These are phyloP conservation scores for Mycena rosella DNA, from an alignment of 768 basidiomycete genomes.

Conservation along the genomic window DNA sequence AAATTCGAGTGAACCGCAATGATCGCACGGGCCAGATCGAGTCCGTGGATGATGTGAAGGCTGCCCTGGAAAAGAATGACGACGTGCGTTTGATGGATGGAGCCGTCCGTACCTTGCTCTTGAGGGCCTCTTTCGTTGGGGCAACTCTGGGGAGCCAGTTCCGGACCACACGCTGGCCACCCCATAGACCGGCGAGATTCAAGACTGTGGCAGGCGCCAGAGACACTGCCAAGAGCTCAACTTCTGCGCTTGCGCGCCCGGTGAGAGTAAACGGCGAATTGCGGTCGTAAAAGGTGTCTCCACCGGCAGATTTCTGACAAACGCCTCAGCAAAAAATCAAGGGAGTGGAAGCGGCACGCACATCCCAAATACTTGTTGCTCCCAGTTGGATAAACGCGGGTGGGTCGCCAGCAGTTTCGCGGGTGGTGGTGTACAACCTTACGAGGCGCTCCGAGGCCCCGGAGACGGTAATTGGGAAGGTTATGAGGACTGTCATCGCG, in stretches of 20 bases:
- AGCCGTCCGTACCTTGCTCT: conserved; percentile 54
- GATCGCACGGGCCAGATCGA: conserved; percentile 70
- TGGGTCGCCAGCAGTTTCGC: conserved; percentile 36
- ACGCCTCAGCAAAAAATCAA: background rate
- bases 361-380: conserved; percentile 72
- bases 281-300: conserved; percentile 59
- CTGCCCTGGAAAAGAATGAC: conserved; percentile 55
- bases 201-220: conserved; percentile 64
- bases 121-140: conserved; percentile 66
- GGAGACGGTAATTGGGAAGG: conserved; percentile 63
- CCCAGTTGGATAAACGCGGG: conserved; percentile 72
- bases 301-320: conserved; percentile 20
- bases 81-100: background rate
- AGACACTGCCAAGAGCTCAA: conserved; percentile 64
- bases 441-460: conserved; percentile 65
- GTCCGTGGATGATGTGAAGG: conserved; percentile 72
- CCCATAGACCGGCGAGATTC: conserved; percentile 75
- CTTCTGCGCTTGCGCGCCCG: conserved; percentile 64
- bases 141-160: conserved; percentile 70
- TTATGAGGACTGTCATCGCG: conserved; percentile 68
- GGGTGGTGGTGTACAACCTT: conserved; percentile 55
- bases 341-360: conserved; percentile 44
- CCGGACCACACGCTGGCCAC: conserved; percentile 60
- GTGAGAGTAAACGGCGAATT: conserved; percentile 60
- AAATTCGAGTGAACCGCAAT: conserved; percentile 67